Evolutionary conservation across 2,329 filamentous ascomycete species (phyloP).

Genomic region (Colletotrichum chrysophilum): DNA sequence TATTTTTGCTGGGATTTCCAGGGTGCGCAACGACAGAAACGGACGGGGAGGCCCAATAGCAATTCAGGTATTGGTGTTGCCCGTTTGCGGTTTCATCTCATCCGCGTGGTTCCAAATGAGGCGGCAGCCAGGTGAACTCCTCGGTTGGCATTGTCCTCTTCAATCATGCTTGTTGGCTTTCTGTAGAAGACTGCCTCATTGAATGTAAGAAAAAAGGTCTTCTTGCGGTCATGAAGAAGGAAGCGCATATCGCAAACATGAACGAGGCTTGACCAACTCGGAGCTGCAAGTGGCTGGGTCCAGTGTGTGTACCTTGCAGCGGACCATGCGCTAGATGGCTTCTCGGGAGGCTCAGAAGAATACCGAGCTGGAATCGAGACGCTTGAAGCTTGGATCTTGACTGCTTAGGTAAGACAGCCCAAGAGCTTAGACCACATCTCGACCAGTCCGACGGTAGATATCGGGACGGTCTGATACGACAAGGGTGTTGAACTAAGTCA

Average conservation of each 20-base stretch:
- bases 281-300: neutral
- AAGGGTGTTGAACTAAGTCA: neutral
- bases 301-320: neutral
- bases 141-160: neutral
- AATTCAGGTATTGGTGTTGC: neutral
- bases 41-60: neutral
- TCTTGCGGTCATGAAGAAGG: neutral
- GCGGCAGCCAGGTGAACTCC: neutral
- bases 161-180: neutral
- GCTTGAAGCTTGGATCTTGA: neutral
- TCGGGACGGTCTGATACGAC: neutral
- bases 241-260: neutral
- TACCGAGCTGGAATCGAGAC: neutral
- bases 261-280: neutral
- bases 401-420: neutral
- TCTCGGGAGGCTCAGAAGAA: neutral
- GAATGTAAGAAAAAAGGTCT: neutral
- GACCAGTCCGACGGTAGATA: neutral
- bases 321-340: neutral
- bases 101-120: neutral
- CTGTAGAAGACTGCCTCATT: neutral
- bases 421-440: neutral
- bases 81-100: constrained; percentile 5
- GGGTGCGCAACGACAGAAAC: neutral
- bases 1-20: neutral